Evolutionary conservation across 345 rosid genomes (phyloP), one percentile per base, ranked within the genome.

Genomic region (Euphorbia lathyris): DNA sequence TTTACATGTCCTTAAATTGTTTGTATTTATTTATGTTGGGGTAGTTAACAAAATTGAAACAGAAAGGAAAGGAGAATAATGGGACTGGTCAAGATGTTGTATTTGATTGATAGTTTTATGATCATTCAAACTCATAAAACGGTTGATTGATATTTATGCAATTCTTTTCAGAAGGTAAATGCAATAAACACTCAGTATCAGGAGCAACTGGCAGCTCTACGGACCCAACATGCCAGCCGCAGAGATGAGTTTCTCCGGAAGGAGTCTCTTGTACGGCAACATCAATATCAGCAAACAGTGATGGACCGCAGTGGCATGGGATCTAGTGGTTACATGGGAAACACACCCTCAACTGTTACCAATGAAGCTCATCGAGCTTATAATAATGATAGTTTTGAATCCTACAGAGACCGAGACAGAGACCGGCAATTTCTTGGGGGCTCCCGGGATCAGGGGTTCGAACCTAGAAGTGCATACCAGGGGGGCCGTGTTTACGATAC

Each of bases 181-280:
- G 76, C 86, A 36, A 90, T 92, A 60, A 88, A 83, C 73, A 72
- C 83, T 63, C 91, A 80, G 73, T 85, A 88, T 57, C 86, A 83
- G 79, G 94, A 90, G 70, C 87, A 88, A 69, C 81, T 92, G 62
- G 76, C 81, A 67, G 85, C 85, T 27, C 84, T 92, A 32, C 81
- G 95, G 74, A 80, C 85, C 26, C 78, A 84, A 3, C 93, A 88
- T 58, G 81, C 88, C n/a, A 79, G 75, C 74, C 91, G 75, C 19
- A 87, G 91, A 77, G 96, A 88, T 38, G 98, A 88, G 63, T 75
- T 87, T 74, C 86, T 90, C 36, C 80, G 77, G 56, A 88, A 87
- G 66, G 98, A 88, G 76, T 88, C 85, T 52, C 84, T 73, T 52
- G 81, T 81, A 20, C 75, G 91, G 5, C 96, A 83, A 72, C 89